These are phyloP conservation scores for Cyberlindnera maritima DNA, from an alignment of 805 yeast genomes.

Conservation along the genomic window DNA sequence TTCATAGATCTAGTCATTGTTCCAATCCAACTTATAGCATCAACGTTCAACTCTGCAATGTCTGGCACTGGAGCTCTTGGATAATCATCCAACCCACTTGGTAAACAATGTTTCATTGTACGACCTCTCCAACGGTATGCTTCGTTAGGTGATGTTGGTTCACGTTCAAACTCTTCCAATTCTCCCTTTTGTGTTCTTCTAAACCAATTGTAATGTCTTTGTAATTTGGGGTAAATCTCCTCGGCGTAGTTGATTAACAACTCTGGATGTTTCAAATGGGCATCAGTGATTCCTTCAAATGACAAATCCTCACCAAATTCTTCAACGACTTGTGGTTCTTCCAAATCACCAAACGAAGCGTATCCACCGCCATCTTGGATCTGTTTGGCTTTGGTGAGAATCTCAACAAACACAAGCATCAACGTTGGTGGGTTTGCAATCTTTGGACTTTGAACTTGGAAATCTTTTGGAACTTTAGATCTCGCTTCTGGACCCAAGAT, in stretches of 20 bases:
- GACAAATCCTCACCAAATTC: conserved; percentile 24
- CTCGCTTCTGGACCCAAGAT: conserved; percentile 91
- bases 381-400: conserved; percentile 44
- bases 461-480: conserved; percentile 79
- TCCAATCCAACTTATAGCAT: conserved; percentile 89
- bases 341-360: conserved; percentile 26
- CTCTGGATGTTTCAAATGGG: conserved; percentile 58
- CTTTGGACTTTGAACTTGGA: conserved; percentile 80
- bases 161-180: conserved; percentile 66
- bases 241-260: conserved; percentile 55
- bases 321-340: conserved; percentile 31
- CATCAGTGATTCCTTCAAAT: conserved; percentile 41
- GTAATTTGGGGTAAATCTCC: conserved; percentile 71
- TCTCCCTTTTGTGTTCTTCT: conserved; percentile 77
- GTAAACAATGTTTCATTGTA: conserved; percentile 77
- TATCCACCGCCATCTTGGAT: conserved; percentile 4
- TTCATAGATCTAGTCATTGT: conserved; percentile 84
- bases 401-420: conserved; percentile 64
- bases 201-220: conserved; percentile 82
- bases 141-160: conserved; percentile 49
- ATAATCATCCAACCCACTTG: conserved; percentile 94
- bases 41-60: conserved; percentile 87
- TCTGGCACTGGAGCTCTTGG: conserved; percentile 84
- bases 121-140: conserved; percentile 94
- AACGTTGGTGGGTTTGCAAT: conserved; percentile 96